phyloP scores from a whole-genome alignment of 495 filamentous ascomycete species.

The Parmelia sp. region DNA sequence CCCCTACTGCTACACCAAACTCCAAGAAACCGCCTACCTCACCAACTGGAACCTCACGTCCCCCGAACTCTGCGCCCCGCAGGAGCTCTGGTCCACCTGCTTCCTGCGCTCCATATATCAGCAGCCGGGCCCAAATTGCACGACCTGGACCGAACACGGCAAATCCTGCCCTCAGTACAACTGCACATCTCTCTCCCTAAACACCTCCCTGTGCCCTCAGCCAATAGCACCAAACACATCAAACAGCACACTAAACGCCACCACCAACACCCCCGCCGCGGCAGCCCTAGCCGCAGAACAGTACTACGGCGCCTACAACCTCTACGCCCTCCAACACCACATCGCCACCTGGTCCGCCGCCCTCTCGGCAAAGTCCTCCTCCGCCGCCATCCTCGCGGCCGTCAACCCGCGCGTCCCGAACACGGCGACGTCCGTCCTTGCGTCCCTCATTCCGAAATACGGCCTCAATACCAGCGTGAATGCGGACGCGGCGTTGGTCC shows the following conservation, averaged over 20 bases:
- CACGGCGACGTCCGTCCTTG: conserved; percentile 34
- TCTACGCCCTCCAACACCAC: conserved; percentile 20
- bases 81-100: conserved; percentile 20
- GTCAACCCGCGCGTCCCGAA: not conserved
- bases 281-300: not conserved
- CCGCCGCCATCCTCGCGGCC: conserved; percentile 9
- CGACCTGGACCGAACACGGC: not conserved
- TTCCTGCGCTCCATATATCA: conserved; percentile 12
- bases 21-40: conserved; percentile 21
- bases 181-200: conserved; percentile 16
- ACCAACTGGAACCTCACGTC: conserved; percentile 16
- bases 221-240: not conserved
- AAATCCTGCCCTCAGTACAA: conserved; percentile 15
- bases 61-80: conserved; percentile 17
- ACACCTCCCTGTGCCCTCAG: conserved; percentile 4
- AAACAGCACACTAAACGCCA: not conserved
- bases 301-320: conserved; percentile 16
- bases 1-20: conserved; percentile 18
- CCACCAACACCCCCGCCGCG: not conserved
- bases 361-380: conserved; percentile 9
- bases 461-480: conserved; percentile 35
- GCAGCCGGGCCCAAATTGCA: conserved; percentile 11
- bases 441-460: conserved; percentile 36
- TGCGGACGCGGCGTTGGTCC: conserved; percentile 34
- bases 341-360: conserved; percentile 18